phyloP scores from a whole-genome alignment of 495 filamentous ascomycete genomes.

The Paragyromitra xinjiangensis region DNA sequence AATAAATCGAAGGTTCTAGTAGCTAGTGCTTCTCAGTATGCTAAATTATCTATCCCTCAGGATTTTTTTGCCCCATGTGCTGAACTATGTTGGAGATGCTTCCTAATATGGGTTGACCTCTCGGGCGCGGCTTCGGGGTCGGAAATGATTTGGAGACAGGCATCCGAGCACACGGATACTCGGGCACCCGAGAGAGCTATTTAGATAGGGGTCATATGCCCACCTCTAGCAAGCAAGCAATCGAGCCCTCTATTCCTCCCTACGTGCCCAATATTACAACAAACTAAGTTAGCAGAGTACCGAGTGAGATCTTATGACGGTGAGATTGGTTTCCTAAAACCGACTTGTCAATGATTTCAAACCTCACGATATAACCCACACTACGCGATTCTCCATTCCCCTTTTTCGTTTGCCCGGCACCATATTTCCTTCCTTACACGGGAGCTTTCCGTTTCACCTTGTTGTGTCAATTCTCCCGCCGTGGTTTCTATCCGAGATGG shows the following conservation, averaged over 20 bases:
- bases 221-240: too few species aligned
- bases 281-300: background rate
- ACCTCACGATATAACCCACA: background rate
- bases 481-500: background rate
- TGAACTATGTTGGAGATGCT: too few species aligned
- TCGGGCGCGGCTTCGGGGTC: too few species aligned
- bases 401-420: slow-evolving; percentile 4
- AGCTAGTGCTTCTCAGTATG: background rate
- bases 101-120: too few species aligned
- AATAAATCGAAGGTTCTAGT: background rate
- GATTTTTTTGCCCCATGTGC: background rate
- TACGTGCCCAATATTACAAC: too few species aligned
- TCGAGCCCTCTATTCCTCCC: too few species aligned
- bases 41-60: background rate
- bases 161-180: too few species aligned
- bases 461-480: background rate
- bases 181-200: too few species aligned
- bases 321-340: background rate
- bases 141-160: too few species aligned
- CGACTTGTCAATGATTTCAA: background rate
- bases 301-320: background rate
- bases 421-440: slow-evolving; percentile 10
- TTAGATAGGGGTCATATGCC: too few species aligned
- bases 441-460: background rate
- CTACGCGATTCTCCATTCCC: background rate